Evolutionary conservation across 768 basidiomycete species (phyloP), one percentile per base, ranked within the genome.

Genomic region (Hericium erinaceus): DNA sequence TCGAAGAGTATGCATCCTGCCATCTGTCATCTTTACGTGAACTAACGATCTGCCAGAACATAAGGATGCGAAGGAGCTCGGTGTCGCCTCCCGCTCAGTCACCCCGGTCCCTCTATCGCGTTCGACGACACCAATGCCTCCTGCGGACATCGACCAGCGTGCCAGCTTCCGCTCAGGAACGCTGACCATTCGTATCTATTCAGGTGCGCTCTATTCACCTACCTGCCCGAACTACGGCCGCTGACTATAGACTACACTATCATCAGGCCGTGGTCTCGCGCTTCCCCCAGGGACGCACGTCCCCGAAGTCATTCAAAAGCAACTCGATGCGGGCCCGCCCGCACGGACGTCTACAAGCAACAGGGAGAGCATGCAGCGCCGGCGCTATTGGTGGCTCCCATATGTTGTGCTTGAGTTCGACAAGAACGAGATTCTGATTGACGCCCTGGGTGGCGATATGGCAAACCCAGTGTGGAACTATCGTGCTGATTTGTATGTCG

Each of bases 341-440:
- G 67, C 76, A 12, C 75, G 83, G 52, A 76, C 75, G 49, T 80
- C 82, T 7, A 79, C 81, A 10, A 59, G 59, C 5, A 87, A 91
- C 69, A 81, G 95, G 48, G 95, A 98, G 65, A 94, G 90, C 67
- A 75, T 95, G 69, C 94, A 95, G 69, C 80, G 97, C 62, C 92
- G 86, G 71, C 92, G 94, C 59, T 88, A 85, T 72, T 93, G 92
- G 87, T 88, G 87, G 92, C 80, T 99, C 39, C 97, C 97, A 28
- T 98, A 89, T 64, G 89, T 98, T 68, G 97, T 98, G 44, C 85
- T 99, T 64, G 95, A 98, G 73, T 95, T 95, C 75, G 90, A 93
- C 75, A 93, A 92, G 79, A 98, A 98, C 72, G 95, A 98, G 71
- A 85, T 98, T 64, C 75, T 99, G 63, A 87, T 98, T 57, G 95